These are phyloP conservation scores for Malassezia caprae DNA, from an alignment of 1,284 basidiomycete species.

Conservation along the genomic window DNA sequence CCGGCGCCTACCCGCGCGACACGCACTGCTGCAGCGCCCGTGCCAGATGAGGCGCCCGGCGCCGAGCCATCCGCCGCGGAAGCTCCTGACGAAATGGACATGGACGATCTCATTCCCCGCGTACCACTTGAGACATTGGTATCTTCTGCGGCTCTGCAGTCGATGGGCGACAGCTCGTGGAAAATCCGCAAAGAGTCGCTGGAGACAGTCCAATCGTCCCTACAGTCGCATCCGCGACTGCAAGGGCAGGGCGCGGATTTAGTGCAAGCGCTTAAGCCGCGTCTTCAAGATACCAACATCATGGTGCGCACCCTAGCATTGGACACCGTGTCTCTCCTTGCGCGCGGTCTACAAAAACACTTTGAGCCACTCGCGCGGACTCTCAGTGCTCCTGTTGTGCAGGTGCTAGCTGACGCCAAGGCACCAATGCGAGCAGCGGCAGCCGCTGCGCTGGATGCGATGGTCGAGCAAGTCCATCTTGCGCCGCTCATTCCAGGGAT, in stretches of 20 bases:
- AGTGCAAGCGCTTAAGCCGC: constrained; percentile 71
- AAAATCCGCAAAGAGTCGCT: constrained; percentile 93
- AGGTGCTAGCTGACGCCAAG: constrained; percentile 87
- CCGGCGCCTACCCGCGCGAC: constrained; percentile 65
- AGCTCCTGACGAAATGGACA: constrained; percentile 17
- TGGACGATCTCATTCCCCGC: constrained; percentile 84
- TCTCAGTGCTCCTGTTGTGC: constrained; percentile 66
- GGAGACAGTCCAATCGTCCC: constrained; percentile 67
- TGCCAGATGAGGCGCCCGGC: constrained; percentile 13
- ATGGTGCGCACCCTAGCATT: constrained; percentile 81
- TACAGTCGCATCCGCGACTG: constrained; percentile 82
- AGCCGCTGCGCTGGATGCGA: constrained; percentile 66
- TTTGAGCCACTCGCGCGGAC: constrained; percentile 81
- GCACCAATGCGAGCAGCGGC: constrained; percentile 71
- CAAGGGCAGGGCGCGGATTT: constrained; percentile 82
- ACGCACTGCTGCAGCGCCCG: not conserved
- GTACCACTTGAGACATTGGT: constrained; percentile 83
- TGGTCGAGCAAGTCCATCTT: constrained; percentile 71
- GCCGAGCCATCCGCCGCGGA: constrained; percentile 15
- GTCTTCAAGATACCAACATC: constrained; percentile 86
- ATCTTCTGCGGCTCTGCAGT: constrained; percentile 72
- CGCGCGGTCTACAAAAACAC: constrained; percentile 82
- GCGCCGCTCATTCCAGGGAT: constrained; percentile 72
- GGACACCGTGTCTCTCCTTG: constrained; percentile 78
- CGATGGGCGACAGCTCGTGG: constrained; percentile 80